phyloP scores from a whole-genome alignment of 306 rosid species.

The Cercis canadensis region DNA sequence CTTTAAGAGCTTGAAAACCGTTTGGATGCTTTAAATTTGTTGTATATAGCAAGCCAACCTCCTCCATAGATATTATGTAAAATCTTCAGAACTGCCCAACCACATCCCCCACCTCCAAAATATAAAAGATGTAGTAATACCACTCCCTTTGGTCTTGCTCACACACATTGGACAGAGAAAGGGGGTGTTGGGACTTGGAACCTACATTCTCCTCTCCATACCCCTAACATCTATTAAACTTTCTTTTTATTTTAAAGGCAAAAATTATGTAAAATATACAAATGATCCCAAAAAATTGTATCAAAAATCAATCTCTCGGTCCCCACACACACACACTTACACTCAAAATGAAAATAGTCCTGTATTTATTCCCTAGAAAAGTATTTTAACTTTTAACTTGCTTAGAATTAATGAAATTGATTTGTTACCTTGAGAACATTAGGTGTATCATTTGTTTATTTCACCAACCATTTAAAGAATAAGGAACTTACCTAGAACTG shows the following conservation, averaged over 20 bases:
- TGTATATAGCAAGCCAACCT: neutral
- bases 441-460: constrained; percentile 2
- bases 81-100: neutral
- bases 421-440: neutral
- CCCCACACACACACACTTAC: neutral
- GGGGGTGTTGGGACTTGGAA: neutral
- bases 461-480: constrained; percentile 12
- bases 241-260: constrained; percentile 11
- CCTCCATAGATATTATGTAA: neutral
- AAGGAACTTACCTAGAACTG: constrained; percentile 69
- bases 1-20: too few relatives aligned
- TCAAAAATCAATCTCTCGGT: neutral
- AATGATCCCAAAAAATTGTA: neutral
- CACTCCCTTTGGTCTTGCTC: neutral
- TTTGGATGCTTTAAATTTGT: neutral
- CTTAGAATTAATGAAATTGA: constrained; percentile 13
- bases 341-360: neutral
- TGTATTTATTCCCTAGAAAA: neutral
- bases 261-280: neutral
- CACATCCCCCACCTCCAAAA: neutral
- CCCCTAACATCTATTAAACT: neutral
- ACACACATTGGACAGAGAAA: neutral
- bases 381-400: neutral
- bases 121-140: neutral
- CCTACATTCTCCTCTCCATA: neutral